Conservation (phyloP, 441 rosid species). For the Mallotus japonicus region DNA sequence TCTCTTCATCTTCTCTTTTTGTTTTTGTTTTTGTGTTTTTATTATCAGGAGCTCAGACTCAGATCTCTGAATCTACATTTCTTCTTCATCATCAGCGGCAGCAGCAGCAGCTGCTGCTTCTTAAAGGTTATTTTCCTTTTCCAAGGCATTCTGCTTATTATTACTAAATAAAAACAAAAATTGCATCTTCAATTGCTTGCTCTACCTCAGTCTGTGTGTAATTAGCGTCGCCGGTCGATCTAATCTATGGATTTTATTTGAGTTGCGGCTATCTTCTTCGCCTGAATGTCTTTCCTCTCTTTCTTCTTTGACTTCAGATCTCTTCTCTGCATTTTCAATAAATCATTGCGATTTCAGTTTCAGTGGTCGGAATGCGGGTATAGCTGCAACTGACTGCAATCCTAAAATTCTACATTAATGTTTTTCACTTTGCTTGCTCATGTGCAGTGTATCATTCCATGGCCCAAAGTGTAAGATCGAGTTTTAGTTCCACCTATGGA, state of each 20-base stretch:
- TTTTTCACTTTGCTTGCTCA: neutral
- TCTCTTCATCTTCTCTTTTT: neutral
- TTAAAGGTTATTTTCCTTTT: neutral
- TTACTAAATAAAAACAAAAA: no score
- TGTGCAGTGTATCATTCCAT: slow-evolving; percentile 30
- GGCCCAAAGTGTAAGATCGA: slow-evolving; percentile 55
- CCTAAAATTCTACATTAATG: no score
- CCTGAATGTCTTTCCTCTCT: neutral
- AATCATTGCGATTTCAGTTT: neutral
- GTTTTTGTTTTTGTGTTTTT: no score
- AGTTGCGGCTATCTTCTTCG: neutral
- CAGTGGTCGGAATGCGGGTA: neutral
- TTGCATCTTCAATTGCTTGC: neutral
- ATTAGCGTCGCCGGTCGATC: neutral
- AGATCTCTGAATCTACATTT: no score
- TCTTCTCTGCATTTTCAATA: neutral
- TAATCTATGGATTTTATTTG: neutral
- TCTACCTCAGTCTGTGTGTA: neutral
- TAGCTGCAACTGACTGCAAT: neutral
- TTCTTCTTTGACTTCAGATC: slow-evolving; percentile 8
- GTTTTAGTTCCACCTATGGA: slow-evolving; percentile 43
- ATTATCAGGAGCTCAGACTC: slow-evolving; percentile 1
- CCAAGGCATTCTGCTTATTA: neutral
- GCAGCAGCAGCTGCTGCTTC: neutral
- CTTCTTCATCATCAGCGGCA: neutral